Evolutionary conservation across 1,139 yeast species (phyloP).

Genomic region (Casaregolazyma suthepensis): DNA sequence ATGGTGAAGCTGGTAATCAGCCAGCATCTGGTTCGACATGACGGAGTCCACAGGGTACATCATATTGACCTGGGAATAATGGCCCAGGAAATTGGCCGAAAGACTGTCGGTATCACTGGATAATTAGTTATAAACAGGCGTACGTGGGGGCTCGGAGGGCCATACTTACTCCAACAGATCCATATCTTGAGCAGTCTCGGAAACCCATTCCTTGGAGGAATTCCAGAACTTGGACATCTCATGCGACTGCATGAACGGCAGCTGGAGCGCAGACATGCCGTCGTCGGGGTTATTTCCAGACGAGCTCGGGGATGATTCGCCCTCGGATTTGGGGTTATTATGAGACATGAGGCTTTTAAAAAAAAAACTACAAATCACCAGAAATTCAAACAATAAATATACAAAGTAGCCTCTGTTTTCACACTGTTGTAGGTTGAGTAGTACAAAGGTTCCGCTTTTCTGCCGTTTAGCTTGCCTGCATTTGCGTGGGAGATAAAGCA

Average conservation of each 20-base stretch:
- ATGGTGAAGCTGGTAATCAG: not conserved
- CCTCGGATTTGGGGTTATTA: not conserved
- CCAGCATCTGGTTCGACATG: not conserved
- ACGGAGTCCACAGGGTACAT: not conserved
- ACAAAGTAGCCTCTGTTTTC: not conserved
- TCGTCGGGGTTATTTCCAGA: constrained; percentile 15
- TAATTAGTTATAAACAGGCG: not conserved
- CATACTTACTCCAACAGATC: constrained; percentile 17
- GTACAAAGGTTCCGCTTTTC: not conserved
- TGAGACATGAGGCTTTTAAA: not conserved
- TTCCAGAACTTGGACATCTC: constrained; percentile 22
- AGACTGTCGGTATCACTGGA: constrained; percentile 18
- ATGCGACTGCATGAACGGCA: constrained; percentile 22
- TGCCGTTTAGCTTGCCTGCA: not conserved
- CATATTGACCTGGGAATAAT: constrained; percentile 14
- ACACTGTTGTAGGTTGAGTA: not conserved
- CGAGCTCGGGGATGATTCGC: not conserved
- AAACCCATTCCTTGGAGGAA: constrained; percentile 23
- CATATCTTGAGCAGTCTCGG: constrained; percentile 14
- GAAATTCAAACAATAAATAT: not conserved
- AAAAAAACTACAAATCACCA: not conserved
- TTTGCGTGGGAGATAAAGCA: not conserved
- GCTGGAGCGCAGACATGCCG: constrained; percentile 23
- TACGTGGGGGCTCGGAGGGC: not conserved
- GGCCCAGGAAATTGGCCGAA: constrained; percentile 25